Base-by-base conservation (phyloP, 257 asterid species). In the Solanum microdontum region DNA sequence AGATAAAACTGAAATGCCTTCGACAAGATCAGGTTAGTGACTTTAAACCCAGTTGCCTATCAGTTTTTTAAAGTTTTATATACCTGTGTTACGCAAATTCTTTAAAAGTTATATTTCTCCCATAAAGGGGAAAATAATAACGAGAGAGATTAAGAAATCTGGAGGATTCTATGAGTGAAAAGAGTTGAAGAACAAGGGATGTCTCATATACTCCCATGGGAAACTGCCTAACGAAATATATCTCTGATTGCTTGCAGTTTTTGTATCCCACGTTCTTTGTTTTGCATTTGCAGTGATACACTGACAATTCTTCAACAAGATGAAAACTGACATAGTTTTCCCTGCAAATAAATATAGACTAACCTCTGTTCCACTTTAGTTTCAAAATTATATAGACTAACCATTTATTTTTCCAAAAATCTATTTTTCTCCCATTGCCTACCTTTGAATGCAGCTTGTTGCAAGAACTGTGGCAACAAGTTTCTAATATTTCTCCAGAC, bases 1-100 rank as follows among this genome's bases (percentile, higher is more conserved):
- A 93, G 95, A 91, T 88, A 88, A 97, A 97, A 92, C 92, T 97
- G 94, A 93, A 93, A 91, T 91, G 94, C 91, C 98, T 94, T 88
- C 94, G 90, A 84, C 92, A 92, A 62, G 98, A 95, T 86, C 95
- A 96, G 98, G 99, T 96, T 87, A 89, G 92, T 80, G 39, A 84
- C 86, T 87, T 84, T 76, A 72, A 40, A 82, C 87, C 64, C 66
- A 82, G 74, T 88, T 80, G 26, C 84, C 66, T 28, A 80, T 80
- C 39, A 58, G 17, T 34, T 55, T 66, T 24, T 33, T 58, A 28
- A 64, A 21, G 5, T 62, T 84, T 13, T 40, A 60, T 30, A 32
- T 76, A 43, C 82, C 43, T 39, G 36, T 87, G 34, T 64, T 43
- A 72, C 9, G 36, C 45, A 40, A 39, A 79, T 79, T 80, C 66